A percentile compares a stretch with the other conserved stretches of the same genome.
Evolutionary conservation across 495 filamentous ascomycete genomes (phyloP).

Genomic region (Neurospora sp.): DNA sequence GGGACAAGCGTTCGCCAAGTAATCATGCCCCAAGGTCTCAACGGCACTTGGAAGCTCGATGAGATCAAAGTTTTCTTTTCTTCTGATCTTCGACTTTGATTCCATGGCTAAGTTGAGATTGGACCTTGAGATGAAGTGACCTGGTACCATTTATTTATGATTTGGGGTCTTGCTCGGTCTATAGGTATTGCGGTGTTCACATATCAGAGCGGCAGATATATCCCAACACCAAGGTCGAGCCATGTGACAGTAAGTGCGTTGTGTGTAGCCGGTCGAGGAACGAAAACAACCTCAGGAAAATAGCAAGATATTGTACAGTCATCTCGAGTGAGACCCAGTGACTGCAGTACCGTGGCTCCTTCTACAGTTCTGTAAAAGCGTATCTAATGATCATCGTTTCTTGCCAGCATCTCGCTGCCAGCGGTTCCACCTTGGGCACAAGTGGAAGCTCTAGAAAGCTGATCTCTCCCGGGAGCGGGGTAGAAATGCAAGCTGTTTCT

Average conservation of each 20-base stretch:
- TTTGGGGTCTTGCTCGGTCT: background rate
- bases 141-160: background rate
- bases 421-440: background rate
- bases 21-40: background rate
- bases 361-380: background rate
- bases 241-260: background rate
- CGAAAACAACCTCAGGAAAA: background rate
- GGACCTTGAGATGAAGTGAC: no score
- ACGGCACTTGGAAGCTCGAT: conserved; percentile 4
- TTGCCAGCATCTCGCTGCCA: background rate
- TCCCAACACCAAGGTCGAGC: background rate
- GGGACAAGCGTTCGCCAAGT: conserved; percentile 20
- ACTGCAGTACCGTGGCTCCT: background rate
- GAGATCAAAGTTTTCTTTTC: background rate
- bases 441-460: background rate
- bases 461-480: background rate
- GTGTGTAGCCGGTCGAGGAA: background rate
- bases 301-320: background rate
- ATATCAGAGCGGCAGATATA: background rate
- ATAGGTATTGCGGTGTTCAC: background rate
- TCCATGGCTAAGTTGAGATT: no score
- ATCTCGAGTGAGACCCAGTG: background rate
- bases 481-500: background rate
- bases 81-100: background rate
- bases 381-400: background rate